These are phyloP conservation scores for Dothideomycetidae sp. DNA, from an alignment of 2,329 filamentous ascomycete genomes.

Conservation along the genomic window DNA sequence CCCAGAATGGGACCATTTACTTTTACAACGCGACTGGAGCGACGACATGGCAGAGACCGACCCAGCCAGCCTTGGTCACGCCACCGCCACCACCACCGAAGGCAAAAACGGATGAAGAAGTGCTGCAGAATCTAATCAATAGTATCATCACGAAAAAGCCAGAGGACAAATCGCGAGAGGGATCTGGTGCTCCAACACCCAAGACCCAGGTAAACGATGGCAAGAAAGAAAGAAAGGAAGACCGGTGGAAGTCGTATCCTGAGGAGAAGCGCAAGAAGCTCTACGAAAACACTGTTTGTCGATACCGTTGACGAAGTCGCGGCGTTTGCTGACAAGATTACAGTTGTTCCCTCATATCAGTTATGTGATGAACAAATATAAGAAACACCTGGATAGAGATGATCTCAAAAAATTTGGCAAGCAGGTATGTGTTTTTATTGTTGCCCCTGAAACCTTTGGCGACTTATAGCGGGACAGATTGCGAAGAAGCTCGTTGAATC, in stretches of 20 bases:
- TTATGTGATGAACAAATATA: conserved; percentile 74
- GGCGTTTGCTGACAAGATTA: conserved; percentile 9
- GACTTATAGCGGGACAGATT: too few species aligned
- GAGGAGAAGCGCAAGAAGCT: conserved; percentile 87
- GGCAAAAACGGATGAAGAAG: conserved; percentile 56
- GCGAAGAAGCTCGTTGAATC: conserved; percentile 82
- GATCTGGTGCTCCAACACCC: conserved; percentile 49
- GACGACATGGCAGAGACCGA: conserved; percentile 73
- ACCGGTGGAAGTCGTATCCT: conserved; percentile 56
- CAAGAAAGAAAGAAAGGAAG: conserved; percentile 41
- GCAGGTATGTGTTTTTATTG: conserved; percentile 41
- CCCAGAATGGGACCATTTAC: conserved; percentile 58
- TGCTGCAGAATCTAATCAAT: conserved; percentile 60
- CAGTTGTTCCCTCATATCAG: conserved; percentile 77
- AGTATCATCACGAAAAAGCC: conserved; percentile 52
- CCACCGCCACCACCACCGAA: conserved; percentile 49
- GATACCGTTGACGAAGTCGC: not conserved
- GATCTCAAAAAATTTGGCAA: conserved; percentile 51
- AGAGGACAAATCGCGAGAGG: conserved; percentile 38
- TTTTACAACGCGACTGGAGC: conserved; percentile 69
- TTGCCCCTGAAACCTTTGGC: too few species aligned
- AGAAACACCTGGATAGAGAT: conserved; percentile 72
- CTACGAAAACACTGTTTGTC: conserved; percentile 79
- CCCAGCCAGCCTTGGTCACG: conserved; percentile 41
- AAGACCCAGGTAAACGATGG: conserved; percentile 40